phyloP scores from a whole-genome alignment of 257 asterid genomes.

The Solanum verrucosum region DNA sequence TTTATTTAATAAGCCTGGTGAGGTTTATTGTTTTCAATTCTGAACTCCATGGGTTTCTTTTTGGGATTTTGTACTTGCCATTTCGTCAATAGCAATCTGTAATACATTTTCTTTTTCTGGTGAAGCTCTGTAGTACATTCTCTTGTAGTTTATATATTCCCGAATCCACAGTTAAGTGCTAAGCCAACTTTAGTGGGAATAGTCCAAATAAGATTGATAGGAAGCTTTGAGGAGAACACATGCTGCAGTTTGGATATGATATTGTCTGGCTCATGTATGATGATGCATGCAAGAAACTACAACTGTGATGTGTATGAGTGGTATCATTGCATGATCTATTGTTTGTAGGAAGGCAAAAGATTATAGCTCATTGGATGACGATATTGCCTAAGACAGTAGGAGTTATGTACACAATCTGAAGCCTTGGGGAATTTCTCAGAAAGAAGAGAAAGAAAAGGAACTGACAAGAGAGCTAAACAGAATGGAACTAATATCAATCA shows the following conservation, averaged over 20 bases:
- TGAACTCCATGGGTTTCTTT: background rate
- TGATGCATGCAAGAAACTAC: background rate
- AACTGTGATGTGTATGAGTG: background rate
- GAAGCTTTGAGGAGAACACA: background rate
- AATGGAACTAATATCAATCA: background rate
- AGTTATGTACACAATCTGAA: background rate
- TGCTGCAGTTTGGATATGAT: background rate
- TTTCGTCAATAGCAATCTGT: background rate
- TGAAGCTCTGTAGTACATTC: background rate
- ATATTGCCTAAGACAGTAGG: background rate
- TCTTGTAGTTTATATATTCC: background rate
- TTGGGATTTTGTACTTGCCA: background rate
- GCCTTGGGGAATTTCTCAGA: background rate
- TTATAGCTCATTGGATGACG: background rate
- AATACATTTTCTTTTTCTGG: background rate
- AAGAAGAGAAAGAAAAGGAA: background rate
- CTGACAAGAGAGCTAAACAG: background rate
- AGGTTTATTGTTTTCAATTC: background rate
- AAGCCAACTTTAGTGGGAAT: background rate
- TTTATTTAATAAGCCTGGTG: background rate
- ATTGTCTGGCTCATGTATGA: background rate
- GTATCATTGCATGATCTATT: background rate
- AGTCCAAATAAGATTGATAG: background rate
- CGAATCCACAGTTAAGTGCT: background rate
- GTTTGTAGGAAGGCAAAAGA: background rate